These are phyloP conservation scores for Fusarium irregulare DNA, from an alignment of 2,329 filamentous ascomycete genomes.

Conservation along the genomic window DNA sequence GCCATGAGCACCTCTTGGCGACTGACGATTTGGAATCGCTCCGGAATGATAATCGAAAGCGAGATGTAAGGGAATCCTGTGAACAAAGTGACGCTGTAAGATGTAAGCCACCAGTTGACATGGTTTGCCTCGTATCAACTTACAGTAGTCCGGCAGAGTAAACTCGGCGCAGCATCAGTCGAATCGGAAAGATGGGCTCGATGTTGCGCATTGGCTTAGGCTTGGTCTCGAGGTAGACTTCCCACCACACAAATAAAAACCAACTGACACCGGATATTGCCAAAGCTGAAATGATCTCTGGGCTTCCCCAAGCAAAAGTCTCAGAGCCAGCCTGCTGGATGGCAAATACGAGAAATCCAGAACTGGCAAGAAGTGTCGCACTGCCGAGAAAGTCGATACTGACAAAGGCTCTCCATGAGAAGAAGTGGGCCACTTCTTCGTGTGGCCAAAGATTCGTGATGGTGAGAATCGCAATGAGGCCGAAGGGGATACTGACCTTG, in stretches of 20 bases:
- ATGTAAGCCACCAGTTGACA: conserved; percentile 21
- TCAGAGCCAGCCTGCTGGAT: conserved; percentile 68
- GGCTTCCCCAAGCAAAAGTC: conserved; percentile 63
- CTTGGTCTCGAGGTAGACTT: conserved; percentile 57
- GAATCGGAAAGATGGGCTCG: conserved; percentile 67
- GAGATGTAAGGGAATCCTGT: conserved; percentile 69
- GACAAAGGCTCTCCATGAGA: conserved; percentile 57
- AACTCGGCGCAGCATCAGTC: conserved; percentile 60
- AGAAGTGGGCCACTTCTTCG: conserved; percentile 50
- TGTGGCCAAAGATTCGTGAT: conserved; percentile 61
- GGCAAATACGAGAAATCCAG: conserved; percentile 65
- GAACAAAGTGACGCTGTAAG: conserved; percentile 63
- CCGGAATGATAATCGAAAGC: conserved; percentile 68
- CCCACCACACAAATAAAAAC: conserved; percentile 63
- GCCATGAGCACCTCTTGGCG: conserved; percentile 63
- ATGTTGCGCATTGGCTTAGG: conserved; percentile 53
- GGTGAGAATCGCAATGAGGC: conserved; percentile 58
- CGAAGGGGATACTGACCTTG: conserved; percentile 60
- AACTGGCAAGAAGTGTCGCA: conserved; percentile 62
- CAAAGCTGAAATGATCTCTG: conserved; percentile 62
- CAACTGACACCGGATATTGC: conserved; percentile 61
- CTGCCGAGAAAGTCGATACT: conserved; percentile 66
- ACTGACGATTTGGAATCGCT: conserved; percentile 70
- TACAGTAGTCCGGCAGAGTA: conserved; percentile 64
- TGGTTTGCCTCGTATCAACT: conserved; percentile 33